phyloP scores from a whole-genome alignment of 116 monocot genomes.

The Phalaenopsis hybrid region DNA sequence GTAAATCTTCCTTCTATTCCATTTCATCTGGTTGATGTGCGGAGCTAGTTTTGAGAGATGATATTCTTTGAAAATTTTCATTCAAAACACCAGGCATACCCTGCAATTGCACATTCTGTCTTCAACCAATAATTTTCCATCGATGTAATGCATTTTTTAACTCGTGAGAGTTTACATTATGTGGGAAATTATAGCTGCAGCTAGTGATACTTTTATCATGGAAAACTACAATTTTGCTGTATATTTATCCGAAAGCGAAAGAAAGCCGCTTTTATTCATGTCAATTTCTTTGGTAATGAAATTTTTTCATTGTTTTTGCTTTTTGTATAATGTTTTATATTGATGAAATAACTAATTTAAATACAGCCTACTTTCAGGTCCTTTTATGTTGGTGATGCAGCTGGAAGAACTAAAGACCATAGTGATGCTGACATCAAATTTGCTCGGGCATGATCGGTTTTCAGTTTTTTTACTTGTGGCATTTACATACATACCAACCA shows the following conservation, averaged over 20 bases:
- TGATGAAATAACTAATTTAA: neutral
- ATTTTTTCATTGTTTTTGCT: neutral
- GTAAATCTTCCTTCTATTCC: too few species aligned
- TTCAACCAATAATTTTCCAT: too few species aligned
- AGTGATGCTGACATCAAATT: constrained; percentile 94
- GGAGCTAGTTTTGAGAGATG: too few species aligned
- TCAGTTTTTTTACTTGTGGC: neutral
- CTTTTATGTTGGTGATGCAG: constrained; percentile 99
- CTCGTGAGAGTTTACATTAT: too few species aligned
- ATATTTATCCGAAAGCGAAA: neutral
- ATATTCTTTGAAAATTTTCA: too few species aligned
- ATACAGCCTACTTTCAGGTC: constrained; percentile 31
- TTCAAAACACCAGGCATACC: too few species aligned
- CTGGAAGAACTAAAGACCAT: constrained; percentile 79
- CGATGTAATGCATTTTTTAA: too few species aligned
- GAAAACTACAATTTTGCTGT: neutral
- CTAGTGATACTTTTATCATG: neutral
- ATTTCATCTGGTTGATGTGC: too few species aligned
- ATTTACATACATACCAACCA: too few species aligned
- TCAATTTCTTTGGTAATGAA: neutral
- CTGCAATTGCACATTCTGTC: too few species aligned
- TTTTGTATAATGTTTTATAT: neutral
- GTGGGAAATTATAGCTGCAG: neutral
- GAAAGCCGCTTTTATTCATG: neutral
- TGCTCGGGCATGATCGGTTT: constrained; percentile 50